Conservation (phyloP, 148 eudicot genomes). For the Diospyros lotus region DNA sequence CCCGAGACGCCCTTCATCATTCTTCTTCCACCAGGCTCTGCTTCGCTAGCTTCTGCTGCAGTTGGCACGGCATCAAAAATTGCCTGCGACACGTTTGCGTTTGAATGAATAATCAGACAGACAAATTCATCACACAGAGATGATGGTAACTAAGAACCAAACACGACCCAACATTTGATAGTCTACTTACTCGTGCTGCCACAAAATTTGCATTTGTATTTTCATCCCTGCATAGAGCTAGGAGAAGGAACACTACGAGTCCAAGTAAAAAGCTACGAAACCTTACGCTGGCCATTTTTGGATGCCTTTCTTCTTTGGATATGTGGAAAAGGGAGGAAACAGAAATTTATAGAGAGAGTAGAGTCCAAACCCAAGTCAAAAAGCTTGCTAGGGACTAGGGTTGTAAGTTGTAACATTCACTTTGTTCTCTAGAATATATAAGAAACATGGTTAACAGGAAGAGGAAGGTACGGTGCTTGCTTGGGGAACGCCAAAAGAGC, state of each 20-base stretch:
- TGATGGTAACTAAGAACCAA: neutral
- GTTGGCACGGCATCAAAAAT: neutral
- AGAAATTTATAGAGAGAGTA: constrained; percentile 29
- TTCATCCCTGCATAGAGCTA: constrained; percentile 20
- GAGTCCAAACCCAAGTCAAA: constrained; percentile 43
- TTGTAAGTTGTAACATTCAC: constrained; percentile 8
- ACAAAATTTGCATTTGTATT: neutral
- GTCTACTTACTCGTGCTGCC: neutral
- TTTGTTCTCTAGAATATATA: neutral
- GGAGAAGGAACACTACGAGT: constrained; percentile 24
- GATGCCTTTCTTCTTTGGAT: constrained; percentile 10
- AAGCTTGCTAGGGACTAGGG: neutral
- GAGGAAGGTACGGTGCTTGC: neutral
- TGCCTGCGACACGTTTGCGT: neutral
- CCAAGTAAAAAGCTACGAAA: constrained; percentile 23
- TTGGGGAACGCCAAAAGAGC: constrained; percentile 12
- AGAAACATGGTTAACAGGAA: neutral
- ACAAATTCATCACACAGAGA: too few relatives aligned
- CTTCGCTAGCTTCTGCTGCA: neutral
- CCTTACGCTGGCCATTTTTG: constrained; percentile 26
- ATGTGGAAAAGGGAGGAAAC: neutral
- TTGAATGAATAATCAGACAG: neutral
- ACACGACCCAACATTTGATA: neutral
- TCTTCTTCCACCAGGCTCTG: constrained; percentile 18
- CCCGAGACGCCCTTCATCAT: constrained; percentile 13